Evolutionary conservation across 1,284 basidiomycete species (phyloP), one percentile per base, ranked within the genome.

Genomic region (Cryptococcus wingfieldii): DNA sequence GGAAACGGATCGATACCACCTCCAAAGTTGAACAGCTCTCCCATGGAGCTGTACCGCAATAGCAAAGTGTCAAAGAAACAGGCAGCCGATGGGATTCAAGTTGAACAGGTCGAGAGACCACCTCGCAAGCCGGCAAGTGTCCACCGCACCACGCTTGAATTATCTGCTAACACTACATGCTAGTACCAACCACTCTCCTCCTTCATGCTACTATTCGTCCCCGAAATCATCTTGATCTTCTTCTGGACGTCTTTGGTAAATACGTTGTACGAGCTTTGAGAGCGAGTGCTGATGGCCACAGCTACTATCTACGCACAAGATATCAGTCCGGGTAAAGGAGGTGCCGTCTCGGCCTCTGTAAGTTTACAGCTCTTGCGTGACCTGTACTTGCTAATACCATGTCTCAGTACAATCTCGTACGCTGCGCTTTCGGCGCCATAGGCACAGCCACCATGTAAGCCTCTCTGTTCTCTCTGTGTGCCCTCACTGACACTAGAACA

Each of bases 1-100:
- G 76, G 74, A 13, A 70, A 77, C 53, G 76, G 76, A 0, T 71
- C 70, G 0, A 65, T 75, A 10, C 69, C 74, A 5, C 72, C 74
- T 19, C 74, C 74, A 3, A 42, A 65, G 12, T 59, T 72, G 16
- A 70, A 69, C 54, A 52, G 59, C 12, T 66, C 67, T 5, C 70
- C 71, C 0, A 48, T 68, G 5, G 58, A 60, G 27, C 52, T 74
- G 13, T 50, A 61, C n/a, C 56, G 59, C 38, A 50, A 60, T 18
- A 51, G 63, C 12, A 60, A 60, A 38, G 61, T 64, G 56, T 52
- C 60, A 25, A 65, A 56, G 46, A 56, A 63, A 28, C 49, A 54
- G 16, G 51, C 46, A 10, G 61, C 61, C 10, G 43, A 28, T 3
- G 64, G 66, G 1, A 61, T 64, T 47, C 54, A 56, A 23, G 53